Percentiles rank a stretch among this genome's conserved stretches.
Evolutionary conservation across 345 rosid genomes (phyloP).

Genomic region (Garcia nutans): DNA sequence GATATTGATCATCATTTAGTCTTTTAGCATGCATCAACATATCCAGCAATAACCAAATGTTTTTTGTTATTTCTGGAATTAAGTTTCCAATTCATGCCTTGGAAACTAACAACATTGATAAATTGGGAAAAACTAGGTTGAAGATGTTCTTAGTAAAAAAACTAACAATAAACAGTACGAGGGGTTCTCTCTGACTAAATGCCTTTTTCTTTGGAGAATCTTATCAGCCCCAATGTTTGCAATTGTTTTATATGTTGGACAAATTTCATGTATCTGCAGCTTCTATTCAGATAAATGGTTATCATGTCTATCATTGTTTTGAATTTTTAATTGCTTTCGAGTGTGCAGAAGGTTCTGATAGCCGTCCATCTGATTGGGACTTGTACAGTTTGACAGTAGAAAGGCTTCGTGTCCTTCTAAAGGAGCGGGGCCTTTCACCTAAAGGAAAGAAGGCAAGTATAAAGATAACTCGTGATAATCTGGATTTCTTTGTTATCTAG

Average conservation of each 20-base stretch:
- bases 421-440: constrained; percentile 66
- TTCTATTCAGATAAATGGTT: neutral
- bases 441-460: constrained; percentile 81
- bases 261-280: neutral
- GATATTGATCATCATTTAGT: neutral
- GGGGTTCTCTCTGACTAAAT: neutral
- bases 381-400: constrained; percentile 75
- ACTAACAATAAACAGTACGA: neutral
- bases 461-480: neutral
- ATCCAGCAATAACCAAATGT: neutral
- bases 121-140: neutral
- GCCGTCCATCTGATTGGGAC: constrained; percentile 57
- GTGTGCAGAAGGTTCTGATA: constrained; percentile 59
- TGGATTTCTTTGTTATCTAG: neutral
- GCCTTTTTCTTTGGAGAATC: neutral
- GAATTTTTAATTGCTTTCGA: neutral
- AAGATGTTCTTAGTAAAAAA: neutral
- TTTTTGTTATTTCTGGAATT: neutral
- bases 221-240: neutral
- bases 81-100: neutral
- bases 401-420: constrained; percentile 80
- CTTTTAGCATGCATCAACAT: too few species aligned
- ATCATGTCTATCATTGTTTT: neutral
- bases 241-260: neutral
- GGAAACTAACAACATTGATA: neutral